Percentiles rank a stretch among this genome's conserved stretches.
phyloP scores from a whole-genome alignment of 805 yeast genomes.

The Nakazawaea holstii region DNA sequence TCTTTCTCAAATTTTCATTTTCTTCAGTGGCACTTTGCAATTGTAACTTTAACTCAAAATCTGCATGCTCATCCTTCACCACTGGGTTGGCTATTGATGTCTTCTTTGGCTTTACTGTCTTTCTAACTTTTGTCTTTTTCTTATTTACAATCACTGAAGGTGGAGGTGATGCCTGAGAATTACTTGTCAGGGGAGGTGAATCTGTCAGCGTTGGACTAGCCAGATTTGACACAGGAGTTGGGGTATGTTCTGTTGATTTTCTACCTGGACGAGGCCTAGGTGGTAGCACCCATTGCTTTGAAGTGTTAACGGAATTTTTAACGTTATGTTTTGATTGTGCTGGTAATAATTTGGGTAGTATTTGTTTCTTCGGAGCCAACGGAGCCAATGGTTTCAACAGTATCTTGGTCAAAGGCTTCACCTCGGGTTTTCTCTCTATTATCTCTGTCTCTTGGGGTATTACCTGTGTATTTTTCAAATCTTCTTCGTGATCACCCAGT shows the following conservation, averaged over 20 bases:
- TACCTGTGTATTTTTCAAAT: background rate
- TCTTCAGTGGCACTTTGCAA: constrained; percentile 37
- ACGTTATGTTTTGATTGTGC: constrained; percentile 4
- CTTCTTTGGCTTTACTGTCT: constrained; percentile 8
- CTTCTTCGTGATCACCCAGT: background rate
- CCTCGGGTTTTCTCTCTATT: background rate
- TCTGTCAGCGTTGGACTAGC: background rate
- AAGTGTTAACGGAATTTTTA: constrained; percentile 26
- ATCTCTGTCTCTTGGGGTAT: background rate
- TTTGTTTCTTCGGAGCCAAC: constrained; percentile 9
- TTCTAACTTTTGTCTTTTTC: constrained; percentile 7
- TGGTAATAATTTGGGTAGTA: constrained; percentile 19
- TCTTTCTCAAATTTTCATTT: constrained; percentile 36
- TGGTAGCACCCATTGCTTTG: constrained; percentile 47
- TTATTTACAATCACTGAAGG: background rate
- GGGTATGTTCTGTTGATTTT: constrained; percentile 27
- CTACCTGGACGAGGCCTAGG: constrained; percentile 49
- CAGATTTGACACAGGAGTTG: background rate
- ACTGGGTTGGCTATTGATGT: constrained; percentile 17
- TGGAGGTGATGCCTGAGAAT: constrained; percentile 10
- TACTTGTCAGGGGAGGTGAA: background rate
- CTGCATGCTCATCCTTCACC: constrained; percentile 20
- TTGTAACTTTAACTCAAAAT: constrained; percentile 28
- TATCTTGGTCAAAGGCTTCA: background rate
- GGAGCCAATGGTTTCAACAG: constrained; percentile 3